phyloP scores from a whole-genome alignment of 495 filamentous ascomycete genomes.

The Terfezia claveryi region DNA sequence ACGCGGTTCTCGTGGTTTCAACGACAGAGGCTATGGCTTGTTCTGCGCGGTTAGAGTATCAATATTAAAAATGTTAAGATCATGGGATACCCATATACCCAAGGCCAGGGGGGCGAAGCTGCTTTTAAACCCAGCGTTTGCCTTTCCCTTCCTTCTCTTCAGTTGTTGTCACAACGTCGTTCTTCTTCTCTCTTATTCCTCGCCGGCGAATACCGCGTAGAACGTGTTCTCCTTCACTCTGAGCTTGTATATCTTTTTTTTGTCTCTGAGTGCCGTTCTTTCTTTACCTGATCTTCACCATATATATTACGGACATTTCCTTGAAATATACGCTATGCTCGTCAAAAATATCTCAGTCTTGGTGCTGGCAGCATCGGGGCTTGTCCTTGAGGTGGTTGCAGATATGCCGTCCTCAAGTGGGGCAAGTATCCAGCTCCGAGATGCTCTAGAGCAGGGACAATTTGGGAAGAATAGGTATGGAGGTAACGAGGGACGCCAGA shows the following conservation, averaged over 20 bases:
- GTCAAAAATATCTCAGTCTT: slow-evolving; percentile 10
- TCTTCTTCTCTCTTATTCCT: slow-evolving; percentile 8
- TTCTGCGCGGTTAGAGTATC: no score
- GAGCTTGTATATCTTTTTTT: no score
- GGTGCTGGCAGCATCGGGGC: slow-evolving; percentile 8
- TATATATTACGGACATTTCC: no score
- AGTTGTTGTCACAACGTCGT: no score
- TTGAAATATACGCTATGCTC: slow-evolving; percentile 6
- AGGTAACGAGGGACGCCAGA: slow-evolving; percentile 2
- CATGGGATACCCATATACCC: not conserved
- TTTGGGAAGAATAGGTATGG: slow-evolving; percentile 1
- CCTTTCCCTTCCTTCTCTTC: slow-evolving; percentile 10
- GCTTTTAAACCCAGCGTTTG: not conserved
- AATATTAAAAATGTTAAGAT: no score
- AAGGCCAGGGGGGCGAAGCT: not conserved
- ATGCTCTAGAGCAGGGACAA: not conserved
- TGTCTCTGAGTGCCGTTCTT: no score
- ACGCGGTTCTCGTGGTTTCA: not conserved
- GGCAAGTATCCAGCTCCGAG: not conserved
- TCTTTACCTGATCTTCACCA: no score
- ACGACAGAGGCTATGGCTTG: not conserved
- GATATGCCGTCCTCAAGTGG: no score
- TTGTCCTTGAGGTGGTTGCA: slow-evolving; percentile 3
- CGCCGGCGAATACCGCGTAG: not conserved
- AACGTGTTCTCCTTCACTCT: not conserved